These are phyloP conservation scores for Paraleonurus japonicus DNA, from an alignment of 257 asterid genomes.

Conservation along the genomic window DNA sequence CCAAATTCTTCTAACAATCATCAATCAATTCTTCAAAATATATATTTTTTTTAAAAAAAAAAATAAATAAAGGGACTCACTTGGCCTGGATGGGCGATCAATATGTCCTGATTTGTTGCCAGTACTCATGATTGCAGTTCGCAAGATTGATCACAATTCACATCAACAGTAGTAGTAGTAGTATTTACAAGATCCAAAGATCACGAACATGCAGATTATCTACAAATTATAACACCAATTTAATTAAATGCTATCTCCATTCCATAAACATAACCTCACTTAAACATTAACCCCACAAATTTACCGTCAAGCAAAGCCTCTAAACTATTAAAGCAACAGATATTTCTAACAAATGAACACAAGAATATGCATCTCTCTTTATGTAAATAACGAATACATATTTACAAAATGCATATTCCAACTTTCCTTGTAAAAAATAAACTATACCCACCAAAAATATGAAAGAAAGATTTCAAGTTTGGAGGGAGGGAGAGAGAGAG, in stretches of 20 bases:
- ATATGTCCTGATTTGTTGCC: slow-evolving; percentile 59
- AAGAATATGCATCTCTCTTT: not conserved
- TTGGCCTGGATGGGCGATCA: slow-evolving; percentile 63
- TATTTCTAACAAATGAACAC: not conserved
- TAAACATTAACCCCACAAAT: not conserved
- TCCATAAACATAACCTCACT: not conserved
- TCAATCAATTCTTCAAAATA: not conserved
- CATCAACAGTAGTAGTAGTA: not conserved
- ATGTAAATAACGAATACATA: not conserved
- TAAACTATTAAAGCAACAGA: not conserved
- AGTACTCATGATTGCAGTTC: slow-evolving; percentile 61
- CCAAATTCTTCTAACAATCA: no score
- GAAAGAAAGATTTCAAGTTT: slow-evolving; percentile 20
- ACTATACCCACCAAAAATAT: slow-evolving; percentile 26
- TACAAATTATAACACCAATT: slow-evolving; percentile 19
- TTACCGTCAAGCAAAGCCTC: not conserved
- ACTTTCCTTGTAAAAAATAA: not conserved
- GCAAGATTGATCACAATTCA: slow-evolving; percentile 40
- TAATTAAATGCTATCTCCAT: not conserved
- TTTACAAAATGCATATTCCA: slow-evolving; percentile 7
- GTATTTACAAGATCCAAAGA: slow-evolving; percentile 26
- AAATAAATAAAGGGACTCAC: slow-evolving; percentile 31
- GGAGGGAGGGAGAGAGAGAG: slow-evolving; percentile 19
- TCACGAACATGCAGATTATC: slow-evolving; percentile 43
- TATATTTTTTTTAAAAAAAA: not conserved